These are phyloP conservation scores for Ophiostoma australiae DNA, from an alignment of 2,329 filamentous ascomycete species.

Conservation along the genomic window DNA sequence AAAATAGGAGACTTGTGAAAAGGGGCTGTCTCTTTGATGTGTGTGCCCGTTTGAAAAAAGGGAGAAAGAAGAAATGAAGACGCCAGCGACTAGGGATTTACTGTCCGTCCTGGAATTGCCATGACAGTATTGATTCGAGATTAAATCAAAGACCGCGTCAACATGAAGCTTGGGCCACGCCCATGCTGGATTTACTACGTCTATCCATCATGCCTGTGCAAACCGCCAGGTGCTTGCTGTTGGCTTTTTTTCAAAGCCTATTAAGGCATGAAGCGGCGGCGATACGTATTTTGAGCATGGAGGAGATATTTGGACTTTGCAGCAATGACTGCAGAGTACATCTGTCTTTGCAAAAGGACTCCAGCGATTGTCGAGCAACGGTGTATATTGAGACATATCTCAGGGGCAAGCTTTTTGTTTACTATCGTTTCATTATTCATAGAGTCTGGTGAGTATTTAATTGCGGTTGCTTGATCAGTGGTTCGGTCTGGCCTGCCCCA, in stretches of 20 bases:
- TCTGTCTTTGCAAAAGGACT: neutral
- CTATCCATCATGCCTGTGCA: neutral
- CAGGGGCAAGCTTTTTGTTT: neutral
- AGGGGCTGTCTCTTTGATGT: neutral
- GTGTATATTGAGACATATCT: neutral
- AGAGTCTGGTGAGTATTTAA: neutral
- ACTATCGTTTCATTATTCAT: neutral
- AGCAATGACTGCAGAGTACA: neutral
- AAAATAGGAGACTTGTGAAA: neutral
- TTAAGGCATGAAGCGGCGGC: neutral
- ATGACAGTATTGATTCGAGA: neutral
- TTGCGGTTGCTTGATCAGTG: neutral
- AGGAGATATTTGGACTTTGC: neutral
- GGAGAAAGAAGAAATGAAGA: neutral
- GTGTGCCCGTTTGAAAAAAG: neutral
- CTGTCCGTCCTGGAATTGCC: neutral
- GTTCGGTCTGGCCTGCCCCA: neutral
- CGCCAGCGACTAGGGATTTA: neutral
- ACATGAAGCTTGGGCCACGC: neutral
- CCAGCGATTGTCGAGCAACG: neutral
- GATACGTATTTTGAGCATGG: neutral
- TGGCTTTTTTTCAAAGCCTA: neutral
- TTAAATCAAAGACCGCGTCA: neutral
- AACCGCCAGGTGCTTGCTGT: neutral
- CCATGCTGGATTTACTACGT: neutral